Evolutionary conservation across 2,329 filamentous ascomycete genomes (phyloP).

Genomic region (Nothophoma quercina): DNA sequence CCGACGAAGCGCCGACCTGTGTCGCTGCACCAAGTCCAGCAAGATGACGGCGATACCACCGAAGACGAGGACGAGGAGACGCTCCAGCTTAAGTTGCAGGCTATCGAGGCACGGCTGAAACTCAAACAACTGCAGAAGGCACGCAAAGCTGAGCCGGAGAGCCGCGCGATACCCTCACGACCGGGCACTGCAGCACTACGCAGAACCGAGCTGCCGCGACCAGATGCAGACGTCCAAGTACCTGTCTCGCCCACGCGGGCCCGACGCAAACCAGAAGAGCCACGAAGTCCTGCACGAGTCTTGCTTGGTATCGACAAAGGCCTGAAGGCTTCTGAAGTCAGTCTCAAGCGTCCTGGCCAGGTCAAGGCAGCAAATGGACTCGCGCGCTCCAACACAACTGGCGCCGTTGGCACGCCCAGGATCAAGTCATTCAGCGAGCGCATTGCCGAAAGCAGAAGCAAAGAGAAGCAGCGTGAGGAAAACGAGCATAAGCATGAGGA

Average conservation of each 20-base stretch:
- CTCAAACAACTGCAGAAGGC: slow-evolving; percentile 80
- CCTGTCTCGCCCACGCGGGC: slow-evolving; percentile 73
- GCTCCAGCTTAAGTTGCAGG: slow-evolving; percentile 82
- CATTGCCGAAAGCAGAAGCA: slow-evolving; percentile 70
- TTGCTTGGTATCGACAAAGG: slow-evolving; percentile 91
- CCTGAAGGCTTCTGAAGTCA: slow-evolving; percentile 79
- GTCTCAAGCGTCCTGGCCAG: slow-evolving; percentile 74
- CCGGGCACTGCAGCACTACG: slow-evolving; percentile 35
- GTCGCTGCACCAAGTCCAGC: slow-evolving; percentile 23
- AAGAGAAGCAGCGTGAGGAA: slow-evolving; percentile 53
- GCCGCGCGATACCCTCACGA: slow-evolving; percentile 34
- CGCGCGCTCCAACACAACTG: slow-evolving; percentile 54
- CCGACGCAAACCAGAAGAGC: slow-evolving; percentile 58
- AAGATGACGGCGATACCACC: slow-evolving; percentile 63
- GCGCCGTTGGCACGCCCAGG: slow-evolving; percentile 31
- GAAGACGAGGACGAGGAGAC: slow-evolving; percentile 92
- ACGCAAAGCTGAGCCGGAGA: slow-evolving; percentile 52
- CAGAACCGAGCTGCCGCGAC: slow-evolving; percentile 33
- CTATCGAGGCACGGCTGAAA: slow-evolving; percentile 86
- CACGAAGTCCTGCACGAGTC: slow-evolving; percentile 79
- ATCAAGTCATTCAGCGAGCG: slow-evolving; percentile 82
- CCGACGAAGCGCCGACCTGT: slow-evolving; percentile 59
- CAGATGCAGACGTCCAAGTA: slow-evolving; percentile 67
- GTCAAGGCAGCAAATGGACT: slow-evolving; percentile 23
- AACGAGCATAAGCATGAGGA: slow-evolving; percentile 55